Base-by-base conservation (phyloP, 73 alveolate species). In the Symbiodinium pilosum region DNA sequence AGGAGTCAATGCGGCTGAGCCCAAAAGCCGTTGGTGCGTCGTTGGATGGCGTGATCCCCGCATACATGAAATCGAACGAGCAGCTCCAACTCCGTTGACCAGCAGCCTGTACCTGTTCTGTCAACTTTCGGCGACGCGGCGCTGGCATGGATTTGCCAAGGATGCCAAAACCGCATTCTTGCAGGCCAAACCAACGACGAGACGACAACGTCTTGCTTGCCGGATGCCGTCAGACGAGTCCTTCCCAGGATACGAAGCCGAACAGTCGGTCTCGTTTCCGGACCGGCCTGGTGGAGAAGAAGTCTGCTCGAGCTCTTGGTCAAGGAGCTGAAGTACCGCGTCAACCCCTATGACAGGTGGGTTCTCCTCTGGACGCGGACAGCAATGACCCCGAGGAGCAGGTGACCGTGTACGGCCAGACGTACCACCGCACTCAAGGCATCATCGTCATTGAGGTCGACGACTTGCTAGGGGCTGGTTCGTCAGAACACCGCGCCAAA, bases 221-320 rank as follows among this genome's bases (percentile, higher is more conserved):
- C 16, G 24, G 24, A 7, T 11, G 16, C 64, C 64, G 16, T 7
- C 64, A 47, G 64, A 47, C 64, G 16, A 11, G 64, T 7, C 64
- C 16, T 47, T 47, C 16, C 64, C 64, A 11, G 64, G 16, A 11
- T 47, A 16, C 16, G 7, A 7, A 11, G 24, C 64, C 7, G 64
- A 47, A 47, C 64, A 47, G 16, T 16, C 42, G 94, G 94, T 9
- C 30, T 86, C 40, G 94, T 86, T 0, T 14, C 59, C 0, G 94
- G 94, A 0, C 94, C 94, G 26, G 54, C 84, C 2, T 86, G 94
- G 94, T 86, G 94, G 94, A 51, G 94, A 51, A 38, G 94, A 34
- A 14, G 42, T 5, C 39, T 86, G 30, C 18, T 86, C 2, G 93
- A 86, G 12, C 30, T 86, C 0, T 32, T 42, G 11, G 93, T 86